Base-by-base conservation (phyloP, 768 basidiomycete species). In the Terana coerulea region DNA sequence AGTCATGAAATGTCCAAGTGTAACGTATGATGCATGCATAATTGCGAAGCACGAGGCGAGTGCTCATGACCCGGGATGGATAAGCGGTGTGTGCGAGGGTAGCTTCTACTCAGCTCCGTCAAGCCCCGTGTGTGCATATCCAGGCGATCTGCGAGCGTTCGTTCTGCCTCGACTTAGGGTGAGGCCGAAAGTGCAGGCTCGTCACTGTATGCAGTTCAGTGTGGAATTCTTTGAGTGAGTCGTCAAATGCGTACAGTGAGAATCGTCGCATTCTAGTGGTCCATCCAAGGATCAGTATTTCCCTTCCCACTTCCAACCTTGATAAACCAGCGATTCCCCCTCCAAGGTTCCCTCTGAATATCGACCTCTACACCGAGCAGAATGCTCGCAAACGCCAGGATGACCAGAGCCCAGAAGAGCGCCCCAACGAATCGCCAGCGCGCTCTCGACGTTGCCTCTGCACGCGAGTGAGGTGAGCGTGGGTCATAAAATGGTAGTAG, bases 401-500 rank as follows among this genome's bases (percentile, higher is more conserved):
- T 62, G 40, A 66, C 58, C 28, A 71, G 41, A 4, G 69, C 73
- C 69, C 74, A 75, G 14, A 70, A 29, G 15, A 70, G 51, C 5
- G 75, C 75, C 48, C 60, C 61, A n/a, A 72, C 51, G 52, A 79
- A 78, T 30, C 78, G 68, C 71, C 70, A 57, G 40, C 66, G 66
- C 29, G 77, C 76, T 24, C 78, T 64, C 39, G 54, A 51, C 8
- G 55, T 59, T 25, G 76, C 76, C 47, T 64, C 65, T 42, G 64
- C 62, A 2, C 72, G 44, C 36, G 75, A 67, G 52, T 74, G 62
- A 19, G 65, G 60, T 22, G 73, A 73, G 31, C 61, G 67, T 8
- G 70, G 75, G 57, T 78, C 77, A 59, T 77, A 72, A 52, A 69
- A 72, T 6, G 72, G 70, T 61, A 78, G 31, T 39, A 74, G 58